Percentiles rank a stretch among this genome's conserved stretches.
Conservation (phyloP, 352 stramenopile genomes). For the Phytophthora podocarpi region DNA sequence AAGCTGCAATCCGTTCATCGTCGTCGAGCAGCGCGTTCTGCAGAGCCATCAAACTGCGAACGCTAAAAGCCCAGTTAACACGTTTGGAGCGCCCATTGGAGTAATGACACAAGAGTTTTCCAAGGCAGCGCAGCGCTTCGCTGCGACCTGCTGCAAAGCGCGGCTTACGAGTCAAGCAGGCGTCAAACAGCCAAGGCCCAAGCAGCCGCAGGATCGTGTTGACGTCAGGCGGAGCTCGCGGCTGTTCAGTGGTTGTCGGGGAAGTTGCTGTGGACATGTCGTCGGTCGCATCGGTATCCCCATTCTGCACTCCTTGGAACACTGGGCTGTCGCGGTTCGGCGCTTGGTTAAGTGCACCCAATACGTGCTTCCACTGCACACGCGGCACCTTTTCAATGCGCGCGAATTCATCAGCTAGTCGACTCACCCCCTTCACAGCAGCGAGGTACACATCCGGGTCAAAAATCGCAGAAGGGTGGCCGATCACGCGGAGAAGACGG, state of each 20-base stretch:
- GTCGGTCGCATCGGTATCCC: conserved; percentile 25
- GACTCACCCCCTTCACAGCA: conserved; percentile 83
- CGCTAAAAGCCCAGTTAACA: conserved; percentile 82
- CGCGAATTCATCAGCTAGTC: conserved; percentile 79
- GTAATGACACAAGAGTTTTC: conserved; percentile 74
- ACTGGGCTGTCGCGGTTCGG: conserved; percentile 48
- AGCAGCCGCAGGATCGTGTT: conserved; percentile 84
- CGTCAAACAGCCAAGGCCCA: conserved; percentile 87
- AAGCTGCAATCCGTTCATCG: conserved; percentile 79
- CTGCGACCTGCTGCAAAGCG: conserved; percentile 75
- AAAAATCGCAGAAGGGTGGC: conserved; percentile 79
- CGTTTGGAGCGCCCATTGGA: conserved; percentile 76
- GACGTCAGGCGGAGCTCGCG: conserved; percentile 77
- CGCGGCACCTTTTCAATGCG: conserved; percentile 65
- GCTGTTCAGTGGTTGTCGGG: conserved; percentile 32
- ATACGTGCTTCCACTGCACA: conserved; percentile 77
- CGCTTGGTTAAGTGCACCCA: conserved; percentile 65
- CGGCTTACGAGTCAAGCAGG: conserved; percentile 71
- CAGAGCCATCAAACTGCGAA: conserved; percentile 83
- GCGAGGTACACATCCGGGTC: conserved; percentile 86
- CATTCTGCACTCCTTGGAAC: conserved; percentile 54
- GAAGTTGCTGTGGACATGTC: conserved; percentile 14
- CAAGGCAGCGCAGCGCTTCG: conserved; percentile 78
- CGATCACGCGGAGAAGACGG: conserved; percentile 79
- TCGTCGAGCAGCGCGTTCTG: conserved; percentile 81